These are phyloP conservation scores for Capsicum chinense DNA, from an alignment of 257 asterid genomes.

Conservation along the genomic window DNA sequence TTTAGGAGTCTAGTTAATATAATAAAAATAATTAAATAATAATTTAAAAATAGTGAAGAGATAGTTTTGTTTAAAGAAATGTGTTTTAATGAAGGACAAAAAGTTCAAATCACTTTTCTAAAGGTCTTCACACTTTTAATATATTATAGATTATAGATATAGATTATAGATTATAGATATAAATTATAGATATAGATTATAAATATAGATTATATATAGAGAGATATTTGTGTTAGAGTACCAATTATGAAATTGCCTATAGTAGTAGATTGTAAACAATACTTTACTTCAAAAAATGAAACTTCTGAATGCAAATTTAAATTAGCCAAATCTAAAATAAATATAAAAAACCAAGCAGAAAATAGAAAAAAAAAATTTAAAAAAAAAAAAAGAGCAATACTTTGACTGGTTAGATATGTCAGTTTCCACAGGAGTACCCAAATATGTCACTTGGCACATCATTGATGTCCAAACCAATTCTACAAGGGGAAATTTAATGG, in stretches of 20 bases:
- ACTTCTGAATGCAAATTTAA: not conserved
- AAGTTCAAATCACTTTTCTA: no score
- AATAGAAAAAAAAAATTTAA: not conserved
- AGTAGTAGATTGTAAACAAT: not conserved
- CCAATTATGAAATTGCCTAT: accelerated
- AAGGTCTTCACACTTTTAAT: no score
- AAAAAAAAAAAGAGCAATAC: not conserved
- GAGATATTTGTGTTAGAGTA: not conserved
- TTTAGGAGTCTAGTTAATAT: no score
- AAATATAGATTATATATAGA: no score
- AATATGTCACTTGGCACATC: not conserved
- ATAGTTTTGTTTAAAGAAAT: no score
- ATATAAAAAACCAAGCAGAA: accelerated
- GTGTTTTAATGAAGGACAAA: no score
- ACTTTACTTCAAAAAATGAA: accelerated
- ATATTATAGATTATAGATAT: no score
- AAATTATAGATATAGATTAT: no score
- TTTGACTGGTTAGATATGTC: not conserved
- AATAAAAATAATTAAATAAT: no score
- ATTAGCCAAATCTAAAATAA: not conserved
- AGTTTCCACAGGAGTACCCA: not conserved
- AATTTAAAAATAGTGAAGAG: no score
- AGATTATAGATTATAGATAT: no score
- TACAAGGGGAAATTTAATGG: not conserved
- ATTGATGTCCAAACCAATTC: not conserved